These are phyloP conservation scores for Solanum hybrid DNA, from an alignment of 305 asterid species.

Conservation along the genomic window DNA sequence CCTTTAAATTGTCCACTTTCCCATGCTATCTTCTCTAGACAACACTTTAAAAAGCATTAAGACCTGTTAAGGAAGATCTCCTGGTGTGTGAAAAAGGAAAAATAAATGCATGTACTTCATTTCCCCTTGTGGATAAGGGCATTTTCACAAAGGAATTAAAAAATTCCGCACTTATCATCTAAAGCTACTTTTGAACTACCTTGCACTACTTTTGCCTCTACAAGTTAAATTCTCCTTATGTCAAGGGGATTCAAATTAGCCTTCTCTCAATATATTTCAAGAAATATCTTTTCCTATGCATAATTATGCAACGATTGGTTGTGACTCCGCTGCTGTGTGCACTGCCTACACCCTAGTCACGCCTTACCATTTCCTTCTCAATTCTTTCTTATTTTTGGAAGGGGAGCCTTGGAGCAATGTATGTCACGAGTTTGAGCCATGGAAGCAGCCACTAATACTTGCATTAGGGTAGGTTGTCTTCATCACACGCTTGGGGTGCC, in stretches of 20 bases:
- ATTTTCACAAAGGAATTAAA: neutral
- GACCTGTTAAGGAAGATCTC: neutral
- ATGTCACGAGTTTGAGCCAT: neutral
- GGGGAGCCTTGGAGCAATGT: neutral
- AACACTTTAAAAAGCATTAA: neutral
- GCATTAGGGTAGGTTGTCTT: neutral
- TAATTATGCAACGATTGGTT: neutral
- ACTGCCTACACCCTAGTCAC: neutral
- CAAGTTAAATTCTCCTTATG: neutral
- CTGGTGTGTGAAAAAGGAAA: neutral
- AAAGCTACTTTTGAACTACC: neutral
- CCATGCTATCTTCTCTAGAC: neutral
- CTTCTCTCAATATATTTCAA: neutral
- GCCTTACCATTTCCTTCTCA: neutral
- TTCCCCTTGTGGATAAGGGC: neutral
- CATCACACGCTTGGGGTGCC: neutral
- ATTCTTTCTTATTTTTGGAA: neutral
- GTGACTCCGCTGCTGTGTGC: neutral
- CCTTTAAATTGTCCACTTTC: neutral
- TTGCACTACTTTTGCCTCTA: neutral
- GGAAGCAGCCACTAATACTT: neutral
- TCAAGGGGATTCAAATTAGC: neutral
- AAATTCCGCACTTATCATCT: neutral
- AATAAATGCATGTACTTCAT: neutral
- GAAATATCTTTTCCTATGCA: neutral